Evolutionary conservation across 1,139 yeast genomes (phyloP).

Genomic region (Blastobotrys ciferrii): DNA sequence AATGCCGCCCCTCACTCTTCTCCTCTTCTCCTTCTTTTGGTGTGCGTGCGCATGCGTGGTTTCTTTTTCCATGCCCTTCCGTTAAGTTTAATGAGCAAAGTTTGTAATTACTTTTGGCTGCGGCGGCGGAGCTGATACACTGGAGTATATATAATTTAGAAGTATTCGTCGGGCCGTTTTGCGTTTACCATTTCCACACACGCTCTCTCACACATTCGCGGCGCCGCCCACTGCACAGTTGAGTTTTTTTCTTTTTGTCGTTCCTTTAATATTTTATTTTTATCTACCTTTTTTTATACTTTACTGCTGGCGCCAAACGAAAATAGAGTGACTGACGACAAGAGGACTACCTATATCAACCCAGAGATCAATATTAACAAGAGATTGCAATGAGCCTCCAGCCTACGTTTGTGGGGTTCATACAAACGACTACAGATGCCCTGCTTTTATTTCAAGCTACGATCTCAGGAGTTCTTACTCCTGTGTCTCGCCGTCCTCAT

Average conservation of each 20-base stretch:
- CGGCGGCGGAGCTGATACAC: constrained; percentile 1
- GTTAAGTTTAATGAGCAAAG: constrained; percentile 9
- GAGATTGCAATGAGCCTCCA: constrained; percentile 32
- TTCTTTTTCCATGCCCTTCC: constrained; percentile 3
- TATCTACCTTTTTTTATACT: constrained; percentile 5
- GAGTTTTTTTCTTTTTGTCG: not conserved
- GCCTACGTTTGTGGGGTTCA: constrained; percentile 76
- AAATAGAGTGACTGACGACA: not conserved
- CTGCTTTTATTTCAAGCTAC: constrained; percentile 77
- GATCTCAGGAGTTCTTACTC: constrained; percentile 55
- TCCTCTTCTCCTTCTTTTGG: not conserved
- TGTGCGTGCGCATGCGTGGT: constrained; percentile 1
- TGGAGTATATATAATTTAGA: constrained; percentile 7
- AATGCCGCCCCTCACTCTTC: not conserved
- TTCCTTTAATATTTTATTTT: not conserved
- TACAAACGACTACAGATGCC: constrained; percentile 82
- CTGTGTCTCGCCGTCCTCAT: constrained; percentile 78
- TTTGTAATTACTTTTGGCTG: constrained; percentile 7
- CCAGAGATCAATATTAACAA: not conserved
- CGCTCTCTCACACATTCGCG: not conserved
- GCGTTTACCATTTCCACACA: not conserved
- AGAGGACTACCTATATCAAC: not conserved
- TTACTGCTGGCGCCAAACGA: not conserved
- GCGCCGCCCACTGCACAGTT: not conserved
- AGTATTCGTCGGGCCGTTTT: constrained; percentile 7